Base-by-base conservation (phyloP, 2,329 filamentous ascomycete species). In the Aspergillus pseudoviridinutans region DNA sequence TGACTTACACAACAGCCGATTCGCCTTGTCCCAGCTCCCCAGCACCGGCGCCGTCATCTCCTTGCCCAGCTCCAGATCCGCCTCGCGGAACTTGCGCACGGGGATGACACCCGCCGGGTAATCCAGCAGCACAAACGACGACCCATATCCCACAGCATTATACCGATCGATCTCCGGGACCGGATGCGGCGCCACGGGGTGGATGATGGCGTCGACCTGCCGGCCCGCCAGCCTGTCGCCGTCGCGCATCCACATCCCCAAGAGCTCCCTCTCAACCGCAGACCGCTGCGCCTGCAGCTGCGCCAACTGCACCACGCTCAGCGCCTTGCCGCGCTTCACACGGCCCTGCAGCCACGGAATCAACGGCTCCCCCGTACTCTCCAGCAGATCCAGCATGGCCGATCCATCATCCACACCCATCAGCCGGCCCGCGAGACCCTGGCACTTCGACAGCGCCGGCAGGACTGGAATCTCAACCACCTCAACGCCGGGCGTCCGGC, bases 111-210 rank as follows among this genome's bases (percentile, higher is more conserved):
- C 86, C 2, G 85, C 81, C 0, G 86, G 82, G 64, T 84, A 86
- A 66, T 89, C 86, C 24, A 88, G 69, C 55, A 88, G 64, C 8
- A 87, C 84, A 64, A 85, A 87, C 1, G 77, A 79, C 24, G 78
- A 82, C 0, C 85, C 87, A 66, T 88, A 88, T 56, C 84, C 82
- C 0, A 84, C 81, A 0, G 80, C 81, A 67, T 87, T 86, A 72
- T 84, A 88, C 2, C 79, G 75, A 71, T 89, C 86, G 55, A 86
- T 80, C 9, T 80, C 78, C 1, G 85, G 83, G 0, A 86, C 80
- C 0, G 86, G 84, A 68, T 89, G 86, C 2, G 85, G 84, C 14
- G 85, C 85, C 0, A 87, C 76, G 0, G 86, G 86, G 60, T 81
- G 84, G 55, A 89, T 80, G 53, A 89, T 80, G 0, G 84, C 84